Conservation (phyloP, 2,329 filamentous ascomycete species). For the Scedosporium boydii region DNA sequence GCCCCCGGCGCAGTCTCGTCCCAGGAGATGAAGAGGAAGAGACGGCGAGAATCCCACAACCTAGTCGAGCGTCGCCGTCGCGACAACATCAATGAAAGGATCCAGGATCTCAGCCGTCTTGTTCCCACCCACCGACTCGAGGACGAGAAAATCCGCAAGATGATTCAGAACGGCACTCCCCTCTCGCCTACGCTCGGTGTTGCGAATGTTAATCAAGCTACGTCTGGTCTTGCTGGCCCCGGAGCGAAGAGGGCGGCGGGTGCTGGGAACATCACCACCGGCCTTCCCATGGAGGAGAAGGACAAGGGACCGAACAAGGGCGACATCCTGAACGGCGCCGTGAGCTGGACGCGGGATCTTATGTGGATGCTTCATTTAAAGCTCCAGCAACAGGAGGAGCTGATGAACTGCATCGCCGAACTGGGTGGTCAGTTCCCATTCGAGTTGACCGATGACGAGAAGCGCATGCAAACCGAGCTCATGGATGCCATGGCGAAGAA, state of each 20-base stretch:
- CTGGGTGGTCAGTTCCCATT: conserved; percentile 71
- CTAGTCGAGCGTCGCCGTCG: conserved; percentile 87
- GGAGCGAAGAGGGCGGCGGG: conserved; percentile 69
- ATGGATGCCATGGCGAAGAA: conserved; percentile 80
- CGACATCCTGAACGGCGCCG: conserved; percentile 92
- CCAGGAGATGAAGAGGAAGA: conserved; percentile 87
- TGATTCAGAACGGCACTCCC: conserved; percentile 84
- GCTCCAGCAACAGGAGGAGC: conserved; percentile 80
- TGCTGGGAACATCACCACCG: conserved; percentile 79
- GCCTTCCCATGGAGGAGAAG: conserved; percentile 88
- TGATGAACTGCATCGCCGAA: conserved; percentile 64
- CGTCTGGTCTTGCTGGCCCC: conserved; percentile 77
- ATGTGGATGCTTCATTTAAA: conserved; percentile 96
- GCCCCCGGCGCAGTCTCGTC: conserved; percentile 50
- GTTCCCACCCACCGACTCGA: conserved; percentile 89
- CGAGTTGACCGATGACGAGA: conserved; percentile 81
- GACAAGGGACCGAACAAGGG: conserved; percentile 99
- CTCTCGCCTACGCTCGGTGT: conserved; percentile 73
- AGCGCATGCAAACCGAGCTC: conserved; percentile 89
- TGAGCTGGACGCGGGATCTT: conserved; percentile 92
- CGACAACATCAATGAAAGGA: conserved; percentile 98
- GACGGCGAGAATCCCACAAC: conserved; percentile 90
- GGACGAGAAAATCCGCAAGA: conserved; percentile 93
- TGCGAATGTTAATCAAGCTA: conserved; percentile 63
- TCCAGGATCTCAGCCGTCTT: conserved; percentile 89